A percentile compares a stretch with the other conserved stretches of the same genome.
Evolutionary conservation across 371 early-diverging fungal species (phyloP).

Genomic region (Nematocida sp.): DNA sequence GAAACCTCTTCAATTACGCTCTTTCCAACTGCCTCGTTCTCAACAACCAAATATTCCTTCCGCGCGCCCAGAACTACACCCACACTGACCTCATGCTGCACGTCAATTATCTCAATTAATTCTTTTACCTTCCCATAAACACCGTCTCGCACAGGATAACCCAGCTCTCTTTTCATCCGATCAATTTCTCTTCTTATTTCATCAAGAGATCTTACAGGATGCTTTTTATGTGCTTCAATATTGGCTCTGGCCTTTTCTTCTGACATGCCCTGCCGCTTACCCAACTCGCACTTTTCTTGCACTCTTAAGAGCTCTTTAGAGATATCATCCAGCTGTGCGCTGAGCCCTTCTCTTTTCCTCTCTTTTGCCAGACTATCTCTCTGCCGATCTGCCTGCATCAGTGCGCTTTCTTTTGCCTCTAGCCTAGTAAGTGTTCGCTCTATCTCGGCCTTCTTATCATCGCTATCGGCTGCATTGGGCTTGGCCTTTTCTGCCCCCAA

Average conservation of each 20-base stretch:
- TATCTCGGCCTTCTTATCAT: slow-evolving; percentile 11
- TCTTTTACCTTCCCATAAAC: slow-evolving; percentile 71
- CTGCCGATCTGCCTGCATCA: slow-evolving; percentile 36
- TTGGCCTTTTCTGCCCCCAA: not conserved
- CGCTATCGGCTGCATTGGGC: not conserved
- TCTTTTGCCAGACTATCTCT: slow-evolving; percentile 19
- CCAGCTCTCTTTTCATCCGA: slow-evolving; percentile 54
- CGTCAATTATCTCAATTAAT: slow-evolving; percentile 68
- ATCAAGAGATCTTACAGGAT: not conserved
- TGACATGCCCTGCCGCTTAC: slow-evolving; percentile 23
- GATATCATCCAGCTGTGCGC: not conserved
- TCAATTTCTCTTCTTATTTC: slow-evolving; percentile 35
- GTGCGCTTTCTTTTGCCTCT: slow-evolving; percentile 56
- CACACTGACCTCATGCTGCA: slow-evolving; percentile 70
- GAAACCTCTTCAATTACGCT: slow-evolving; percentile 71
- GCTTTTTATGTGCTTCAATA: not conserved
- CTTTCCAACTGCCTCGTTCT: slow-evolving; percentile 81
- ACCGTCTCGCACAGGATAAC: slow-evolving; percentile 69
- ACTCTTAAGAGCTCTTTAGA: not conserved
- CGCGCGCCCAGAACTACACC: slow-evolving; percentile 63
- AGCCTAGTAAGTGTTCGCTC: slow-evolving; percentile 70
- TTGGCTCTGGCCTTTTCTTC: slow-evolving; percentile 1
- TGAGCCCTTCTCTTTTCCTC: not conserved
- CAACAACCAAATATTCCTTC: slow-evolving; percentile 75
- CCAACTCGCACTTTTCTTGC: slow-evolving; percentile 45